phyloP scores from a whole-genome alignment of 1,284 basidiomycete genomes.

The Volvariella surrecta region DNA sequence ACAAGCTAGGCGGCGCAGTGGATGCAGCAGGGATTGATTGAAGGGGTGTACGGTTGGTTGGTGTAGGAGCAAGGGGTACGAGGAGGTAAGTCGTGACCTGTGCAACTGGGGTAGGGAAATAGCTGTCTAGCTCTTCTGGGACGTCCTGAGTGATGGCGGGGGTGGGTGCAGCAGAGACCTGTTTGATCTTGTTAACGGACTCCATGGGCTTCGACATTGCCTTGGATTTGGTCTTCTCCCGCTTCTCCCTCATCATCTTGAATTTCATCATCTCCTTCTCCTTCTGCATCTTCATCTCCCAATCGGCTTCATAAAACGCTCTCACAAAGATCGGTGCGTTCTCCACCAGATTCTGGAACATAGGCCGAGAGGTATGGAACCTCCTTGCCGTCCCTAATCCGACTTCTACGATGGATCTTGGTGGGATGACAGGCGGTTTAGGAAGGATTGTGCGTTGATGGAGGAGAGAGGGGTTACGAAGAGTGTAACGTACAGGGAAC shows the following conservation, averaged over 20 bases:
- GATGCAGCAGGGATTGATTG: constrained; percentile 20
- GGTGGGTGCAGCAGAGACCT: constrained; percentile 3
- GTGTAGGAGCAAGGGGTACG: constrained; percentile 66
- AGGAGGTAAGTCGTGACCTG: constrained; percentile 58
- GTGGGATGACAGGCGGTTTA: constrained; percentile 38
- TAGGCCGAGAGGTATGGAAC: constrained; percentile 60
- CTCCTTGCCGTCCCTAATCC: constrained; percentile 66
- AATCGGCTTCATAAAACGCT: constrained; percentile 63
- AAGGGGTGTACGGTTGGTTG: constrained; percentile 54
- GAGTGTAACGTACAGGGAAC: constrained; percentile 40
- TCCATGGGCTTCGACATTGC: constrained; percentile 17
- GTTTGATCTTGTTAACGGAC: constrained; percentile 3
- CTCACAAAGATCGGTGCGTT: constrained; percentile 66
- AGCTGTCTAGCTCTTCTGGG: constrained; percentile 43
- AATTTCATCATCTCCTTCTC: constrained; percentile 30
- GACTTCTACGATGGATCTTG: constrained; percentile 46
- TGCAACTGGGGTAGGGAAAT: constrained; percentile 39
- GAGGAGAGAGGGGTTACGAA: constrained; percentile 26
- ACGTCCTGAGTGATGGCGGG: not conserved
- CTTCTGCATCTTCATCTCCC: constrained; percentile 45
- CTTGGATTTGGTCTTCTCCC: constrained; percentile 21
- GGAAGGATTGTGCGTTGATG: constrained; percentile 45
- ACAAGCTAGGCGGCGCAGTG: constrained; percentile 20
- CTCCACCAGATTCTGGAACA: constrained; percentile 69
- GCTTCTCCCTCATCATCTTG: constrained; percentile 23